phyloP scores from a whole-genome alignment of 2,329 filamentous ascomycete species.

The Fusarium tupiense region DNA sequence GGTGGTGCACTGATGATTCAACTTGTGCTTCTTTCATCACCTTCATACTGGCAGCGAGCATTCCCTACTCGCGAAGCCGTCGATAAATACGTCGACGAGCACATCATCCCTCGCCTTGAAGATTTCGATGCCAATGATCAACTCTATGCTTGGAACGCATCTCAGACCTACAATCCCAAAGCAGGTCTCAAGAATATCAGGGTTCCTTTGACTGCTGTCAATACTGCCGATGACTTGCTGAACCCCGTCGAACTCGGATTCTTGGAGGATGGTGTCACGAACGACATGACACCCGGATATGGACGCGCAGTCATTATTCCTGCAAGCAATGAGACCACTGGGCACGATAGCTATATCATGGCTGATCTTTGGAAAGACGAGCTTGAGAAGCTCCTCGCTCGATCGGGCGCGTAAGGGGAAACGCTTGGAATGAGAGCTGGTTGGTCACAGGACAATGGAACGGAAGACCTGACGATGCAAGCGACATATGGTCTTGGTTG shows the following conservation, averaged over 20 bases:
- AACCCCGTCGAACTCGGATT: slow-evolving; percentile 14
- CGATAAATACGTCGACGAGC: slow-evolving; percentile 1
- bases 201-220: slow-evolving; percentile 17
- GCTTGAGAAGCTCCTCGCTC: background rate
- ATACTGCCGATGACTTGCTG: slow-evolving; percentile 27
- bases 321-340: slow-evolving; percentile 8
- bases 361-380: slow-evolving; percentile 25
- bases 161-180: slow-evolving; percentile 1
- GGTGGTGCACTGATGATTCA: slow-evolving; percentile 13
- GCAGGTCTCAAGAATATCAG: background rate
- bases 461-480: background rate
- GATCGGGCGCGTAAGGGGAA: background rate
- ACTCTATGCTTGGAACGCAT: slow-evolving; percentile 23
- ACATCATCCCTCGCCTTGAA: background rate
- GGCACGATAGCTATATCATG: slow-evolving; percentile 24
- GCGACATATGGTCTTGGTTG: rapidly evolving
- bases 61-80: slow-evolving; percentile 10
- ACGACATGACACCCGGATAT: slow-evolving; percentile 8
- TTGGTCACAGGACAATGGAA: no score
- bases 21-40: slow-evolving; percentile 15
- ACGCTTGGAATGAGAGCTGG: background rate
- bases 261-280: background rate
- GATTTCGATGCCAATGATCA: slow-evolving; percentile 22
- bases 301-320: background rate
- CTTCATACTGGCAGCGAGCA: slow-evolving; percentile 7